phyloP scores from a whole-genome alignment of 139 green algal genomes.

The Pycnococcus provasolii region DNA sequence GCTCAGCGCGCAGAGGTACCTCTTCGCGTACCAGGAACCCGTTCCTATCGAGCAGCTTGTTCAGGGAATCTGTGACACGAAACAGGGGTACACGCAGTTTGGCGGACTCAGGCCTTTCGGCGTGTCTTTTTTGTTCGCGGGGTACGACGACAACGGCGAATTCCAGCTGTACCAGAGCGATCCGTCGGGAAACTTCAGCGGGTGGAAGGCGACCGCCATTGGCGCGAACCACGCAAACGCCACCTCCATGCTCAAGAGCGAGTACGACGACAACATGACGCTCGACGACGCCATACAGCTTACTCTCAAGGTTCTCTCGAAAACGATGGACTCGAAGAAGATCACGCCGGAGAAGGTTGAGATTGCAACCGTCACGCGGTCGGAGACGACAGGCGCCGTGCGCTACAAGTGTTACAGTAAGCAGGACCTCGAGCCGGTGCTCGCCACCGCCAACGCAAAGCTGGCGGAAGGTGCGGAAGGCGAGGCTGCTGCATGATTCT shows the following conservation, averaged over 20 bases:
- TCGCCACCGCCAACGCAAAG: too few relatives aligned
- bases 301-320: slow-evolving; percentile 85
- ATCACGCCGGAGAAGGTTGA: slow-evolving; percentile 89
- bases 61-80: slow-evolving; percentile 83
- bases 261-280: slow-evolving; percentile 75
- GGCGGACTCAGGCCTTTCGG: slow-evolving; percentile 92
- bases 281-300: slow-evolving; percentile 62
- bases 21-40: slow-evolving; percentile 56
- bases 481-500: neutral
- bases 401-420: too few relatives aligned
- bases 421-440: too few relatives aligned
- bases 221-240: slow-evolving; percentile 66
- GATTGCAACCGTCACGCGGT: slow-evolving; percentile 58
- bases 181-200: slow-evolving; percentile 90
- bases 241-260: slow-evolving; percentile 36
- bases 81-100: slow-evolving; percentile 98
- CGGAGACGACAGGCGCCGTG: neutral
- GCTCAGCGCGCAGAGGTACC: slow-evolving; percentile 71
- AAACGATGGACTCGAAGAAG: slow-evolving; percentile 91
- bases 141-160: slow-evolving; percentile 83
- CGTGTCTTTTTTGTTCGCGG: slow-evolving; percentile 92
- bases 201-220: slow-evolving; percentile 94
- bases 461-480: too few relatives aligned
- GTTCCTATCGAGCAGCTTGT: slow-evolving; percentile 98
- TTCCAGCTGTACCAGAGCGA: slow-evolving; percentile 98